Conservation (phyloP, 2,329 filamentous ascomycete species). For the Periglandula ipomoeae region DNA sequence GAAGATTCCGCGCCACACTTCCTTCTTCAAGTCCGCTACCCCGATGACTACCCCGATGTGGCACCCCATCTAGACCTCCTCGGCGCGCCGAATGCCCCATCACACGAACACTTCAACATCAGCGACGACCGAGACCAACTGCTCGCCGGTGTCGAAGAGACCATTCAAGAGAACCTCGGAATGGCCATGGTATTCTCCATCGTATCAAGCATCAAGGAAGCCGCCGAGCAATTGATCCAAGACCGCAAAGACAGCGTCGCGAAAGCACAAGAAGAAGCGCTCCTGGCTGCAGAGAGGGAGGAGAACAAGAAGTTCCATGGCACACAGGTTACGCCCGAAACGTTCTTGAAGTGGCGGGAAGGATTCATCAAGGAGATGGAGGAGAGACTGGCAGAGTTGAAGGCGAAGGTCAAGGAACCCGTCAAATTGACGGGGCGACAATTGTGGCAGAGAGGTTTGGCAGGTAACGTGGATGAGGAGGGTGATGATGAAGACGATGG, state of each 20-base stretch:
- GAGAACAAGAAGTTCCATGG: constrained; percentile 97
- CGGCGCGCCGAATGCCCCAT: constrained; percentile 57
- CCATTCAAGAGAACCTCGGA: constrained; percentile 84
- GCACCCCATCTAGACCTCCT: constrained; percentile 75
- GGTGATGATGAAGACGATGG: constrained; percentile 58
- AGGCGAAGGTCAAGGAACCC: constrained; percentile 66
- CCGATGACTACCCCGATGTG: constrained; percentile 83
- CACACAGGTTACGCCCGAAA: constrained; percentile 76
- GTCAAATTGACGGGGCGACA: constrained; percentile 64
- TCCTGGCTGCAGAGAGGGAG: constrained; percentile 62
- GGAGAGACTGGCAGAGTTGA: constrained; percentile 73
- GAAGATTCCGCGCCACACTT: constrained; percentile 59
- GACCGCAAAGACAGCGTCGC: constrained; percentile 60
- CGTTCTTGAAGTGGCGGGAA: constrained; percentile 75
- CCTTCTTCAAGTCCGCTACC: constrained; percentile 78
- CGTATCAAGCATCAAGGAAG: constrained; percentile 78
- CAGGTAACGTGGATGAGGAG: constrained; percentile 55
- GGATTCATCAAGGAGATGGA: constrained; percentile 76
- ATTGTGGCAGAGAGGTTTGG: constrained; percentile 69
- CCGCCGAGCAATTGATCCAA: constrained; percentile 74
- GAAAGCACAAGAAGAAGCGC: constrained; percentile 45
- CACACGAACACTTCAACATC: constrained; percentile 68
- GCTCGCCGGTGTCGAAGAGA: constrained; percentile 60
- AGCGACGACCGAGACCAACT: constrained; percentile 69
- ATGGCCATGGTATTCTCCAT: constrained; percentile 98